Conservation (phyloP, 2,329 filamentous ascomycete genomes). For the Whalleya microplaca region DNA sequence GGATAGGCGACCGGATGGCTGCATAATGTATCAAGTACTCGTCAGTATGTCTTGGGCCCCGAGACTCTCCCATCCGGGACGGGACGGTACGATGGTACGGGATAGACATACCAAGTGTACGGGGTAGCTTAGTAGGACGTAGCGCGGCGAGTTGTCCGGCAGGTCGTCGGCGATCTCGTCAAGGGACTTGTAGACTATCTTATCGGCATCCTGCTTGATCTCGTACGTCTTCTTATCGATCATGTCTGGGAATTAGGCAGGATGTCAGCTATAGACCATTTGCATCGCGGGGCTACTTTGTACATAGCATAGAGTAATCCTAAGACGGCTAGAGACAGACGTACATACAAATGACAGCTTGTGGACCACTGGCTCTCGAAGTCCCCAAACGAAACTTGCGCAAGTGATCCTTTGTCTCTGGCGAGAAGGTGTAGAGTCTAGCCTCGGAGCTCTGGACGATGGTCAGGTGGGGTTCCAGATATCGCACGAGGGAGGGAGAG, state of each 20-base stretch:
- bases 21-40: constrained; percentile 8
- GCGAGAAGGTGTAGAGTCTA: constrained; percentile 88
- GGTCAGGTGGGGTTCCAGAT: constrained; percentile 1
- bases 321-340: constrained; percentile 31
- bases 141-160: constrained; percentile 89
- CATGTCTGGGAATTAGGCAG: constrained; percentile 61
- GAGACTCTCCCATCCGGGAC: neutral
- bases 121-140: constrained; percentile 88
- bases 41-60: constrained; percentile 3
- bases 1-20: constrained; percentile 81
- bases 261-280: constrained; percentile 14
- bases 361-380: constrained; percentile 81
- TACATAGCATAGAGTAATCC: neutral
- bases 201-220: constrained; percentile 80
- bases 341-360: constrained; percentile 90
- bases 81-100: neutral
- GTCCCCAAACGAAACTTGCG: constrained; percentile 94
- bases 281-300: too few relatives aligned
- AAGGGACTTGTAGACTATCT: constrained; percentile 77
- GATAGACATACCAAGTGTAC: constrained; percentile 70
- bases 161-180: constrained; percentile 84
- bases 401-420: constrained; percentile 85
- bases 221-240: constrained; percentile 92
- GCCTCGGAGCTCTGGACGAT: constrained; percentile 70
- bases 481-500: neutral